A percentile compares a stretch with the other conserved stretches of the same genome.
phyloP scores from a whole-genome alignment of 2,329 filamentous ascomycete genomes.

The Neopestalotiopsis rosae region DNA sequence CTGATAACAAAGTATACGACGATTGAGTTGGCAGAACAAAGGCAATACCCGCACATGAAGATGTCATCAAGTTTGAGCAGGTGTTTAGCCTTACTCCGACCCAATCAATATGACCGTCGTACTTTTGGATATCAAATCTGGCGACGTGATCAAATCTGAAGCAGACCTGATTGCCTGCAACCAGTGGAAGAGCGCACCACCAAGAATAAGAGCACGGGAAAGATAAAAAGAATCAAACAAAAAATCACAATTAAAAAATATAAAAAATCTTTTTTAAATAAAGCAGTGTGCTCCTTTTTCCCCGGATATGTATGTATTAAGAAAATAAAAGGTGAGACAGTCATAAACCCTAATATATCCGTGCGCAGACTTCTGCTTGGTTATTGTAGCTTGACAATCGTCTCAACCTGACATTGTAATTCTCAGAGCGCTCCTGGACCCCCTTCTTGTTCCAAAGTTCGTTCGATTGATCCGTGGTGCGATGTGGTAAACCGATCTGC shows the following conservation, averaged over 20 bases:
- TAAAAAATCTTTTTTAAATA: no score
- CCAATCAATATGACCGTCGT: background rate
- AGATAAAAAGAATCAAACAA: background rate
- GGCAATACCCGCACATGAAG: background rate
- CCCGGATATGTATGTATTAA: no score
- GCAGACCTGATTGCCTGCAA: background rate
- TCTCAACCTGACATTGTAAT: background rate
- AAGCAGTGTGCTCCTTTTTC: no score
- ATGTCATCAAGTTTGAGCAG: background rate
- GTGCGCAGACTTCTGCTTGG: no score
- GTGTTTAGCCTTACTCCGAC: background rate
- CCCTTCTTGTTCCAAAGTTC: background rate
- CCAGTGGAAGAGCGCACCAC: background rate
- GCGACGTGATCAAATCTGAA: background rate
- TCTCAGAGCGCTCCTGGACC: background rate
- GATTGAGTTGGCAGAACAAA: background rate
- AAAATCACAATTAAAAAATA: no score
- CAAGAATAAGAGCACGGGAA: background rate
- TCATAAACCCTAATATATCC: no score
- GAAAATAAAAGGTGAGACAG: no score
- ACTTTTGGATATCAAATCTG: background rate
- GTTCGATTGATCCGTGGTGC: background rate
- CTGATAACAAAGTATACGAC: background rate
- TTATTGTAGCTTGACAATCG: no score
- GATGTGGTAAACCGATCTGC: conserved; percentile 35